Evolutionary conservation across 2,329 filamentous ascomycete genomes (phyloP).

Genomic region (Didymella pinodella): DNA sequence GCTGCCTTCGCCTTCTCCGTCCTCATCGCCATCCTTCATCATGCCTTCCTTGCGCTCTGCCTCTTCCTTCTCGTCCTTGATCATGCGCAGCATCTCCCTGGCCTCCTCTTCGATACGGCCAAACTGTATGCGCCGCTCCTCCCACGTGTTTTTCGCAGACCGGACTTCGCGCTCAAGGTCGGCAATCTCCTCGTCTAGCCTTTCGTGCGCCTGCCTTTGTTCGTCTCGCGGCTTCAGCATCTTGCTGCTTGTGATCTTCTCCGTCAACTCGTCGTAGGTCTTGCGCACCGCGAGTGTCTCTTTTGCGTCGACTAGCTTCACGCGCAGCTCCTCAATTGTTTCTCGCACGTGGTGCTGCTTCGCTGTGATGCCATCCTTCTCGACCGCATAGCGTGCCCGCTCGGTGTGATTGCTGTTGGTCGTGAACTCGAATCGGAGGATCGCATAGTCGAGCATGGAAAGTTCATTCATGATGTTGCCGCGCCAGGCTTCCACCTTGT

Average conservation of each 20-base stretch:
- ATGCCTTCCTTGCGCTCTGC: constrained; percentile 82
- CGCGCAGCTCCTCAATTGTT: constrained; percentile 74
- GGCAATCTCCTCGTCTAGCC: constrained; percentile 86
- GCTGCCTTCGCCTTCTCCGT: constrained; percentile 52
- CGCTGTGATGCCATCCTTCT: constrained; percentile 79
- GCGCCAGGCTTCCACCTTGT: constrained; percentile 72
- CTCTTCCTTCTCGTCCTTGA: constrained; percentile 95
- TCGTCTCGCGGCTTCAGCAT: constrained; percentile 85
- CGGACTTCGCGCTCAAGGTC: constrained; percentile 85
- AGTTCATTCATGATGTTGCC: constrained; percentile 90
- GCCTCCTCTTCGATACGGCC: constrained; percentile 89
- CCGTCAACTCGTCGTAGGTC: constrained; percentile 85
- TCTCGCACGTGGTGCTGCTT: constrained; percentile 81
- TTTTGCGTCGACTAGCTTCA: constrained; percentile 71
- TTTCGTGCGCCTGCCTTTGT: constrained; percentile 77
- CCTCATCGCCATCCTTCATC: constrained; percentile 54
- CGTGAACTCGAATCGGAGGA: constrained; percentile 87
- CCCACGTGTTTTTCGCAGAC: constrained; percentile 83
- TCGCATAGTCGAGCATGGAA: constrained; percentile 83
- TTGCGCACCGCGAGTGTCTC: constrained; percentile 79
- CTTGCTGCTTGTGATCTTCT: constrained; percentile 83
- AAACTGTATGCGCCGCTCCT: constrained; percentile 85
- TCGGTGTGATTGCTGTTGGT: constrained; percentile 83
- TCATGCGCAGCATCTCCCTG: constrained; percentile 82
- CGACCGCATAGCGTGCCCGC: constrained; percentile 80